Base-by-base conservation (phyloP, 2,329 filamentous ascomycete species). In the Pseudogymnoascus sp. region DNA sequence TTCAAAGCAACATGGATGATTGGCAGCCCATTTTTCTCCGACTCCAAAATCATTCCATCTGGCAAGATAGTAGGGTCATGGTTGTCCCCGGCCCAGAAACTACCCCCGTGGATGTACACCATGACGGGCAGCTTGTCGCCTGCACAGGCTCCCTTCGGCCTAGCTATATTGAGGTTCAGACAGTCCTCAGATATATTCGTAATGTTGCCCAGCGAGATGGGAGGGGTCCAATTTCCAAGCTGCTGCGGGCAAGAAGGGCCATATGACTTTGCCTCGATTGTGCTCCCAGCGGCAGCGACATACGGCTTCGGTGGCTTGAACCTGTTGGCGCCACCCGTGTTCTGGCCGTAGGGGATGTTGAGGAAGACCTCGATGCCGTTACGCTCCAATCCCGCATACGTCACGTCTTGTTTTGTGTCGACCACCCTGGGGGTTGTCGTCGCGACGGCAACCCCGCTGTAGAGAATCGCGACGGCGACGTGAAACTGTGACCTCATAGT, bases 21-120 rank as follows among this genome's bases (percentile, higher is more conserved):
- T 12, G 80, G 80, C 47, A 74, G 8, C 14, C 76, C 77, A 63
- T 79, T 79, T 36, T 73, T 70, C 4, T 81, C 71, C 0, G 78
- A 80, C 65, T 81, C 72, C n/a, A 72, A 67, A 10, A 82, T 74
- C 62, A 83, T 66, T 0, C 75, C 78, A 67, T 79, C 79, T 0
- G 80, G 79, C 34, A 79, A 42, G 29, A 57, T 57, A 14, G 51
- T 62, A 6, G 51, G 51, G 2, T 57, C 51, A 14, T 57, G 51
- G 26, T 57, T 57, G n/a, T 57, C 51, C 10, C 51, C 51, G 1
- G 51, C 26, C 51, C 75, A 75, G 54, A 75, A 71, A 64, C 76
- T 75, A 47, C 87, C 86, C 0, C 86, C 86, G 68, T 81, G 88
- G 61, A 89, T 89, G 83, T 85, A 89, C 67, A 86, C 84, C 16